phyloP scores from a whole-genome alignment of 768 basidiomycete genomes.

The Lentinula lateritia region DNA sequence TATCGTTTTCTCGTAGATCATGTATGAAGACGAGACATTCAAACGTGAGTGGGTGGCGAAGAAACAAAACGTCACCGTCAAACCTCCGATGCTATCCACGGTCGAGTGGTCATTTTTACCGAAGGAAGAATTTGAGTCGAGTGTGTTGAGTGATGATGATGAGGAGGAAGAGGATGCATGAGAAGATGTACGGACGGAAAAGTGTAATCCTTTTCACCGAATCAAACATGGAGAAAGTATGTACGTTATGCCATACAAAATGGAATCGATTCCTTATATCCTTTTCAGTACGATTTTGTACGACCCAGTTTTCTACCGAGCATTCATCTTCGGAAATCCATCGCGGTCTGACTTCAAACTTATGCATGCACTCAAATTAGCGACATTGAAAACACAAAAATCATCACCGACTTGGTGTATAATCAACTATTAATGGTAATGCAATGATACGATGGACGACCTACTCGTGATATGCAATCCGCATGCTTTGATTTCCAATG shows the following conservation, averaged over 20 bases:
- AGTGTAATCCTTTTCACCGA: too few relatives aligned
- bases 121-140: not conserved
- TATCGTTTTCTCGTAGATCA: not conserved
- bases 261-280: not conserved
- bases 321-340: not conserved
- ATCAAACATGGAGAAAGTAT: not conserved
- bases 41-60: not conserved
- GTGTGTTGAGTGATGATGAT: not conserved
- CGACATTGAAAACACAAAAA: not conserved
- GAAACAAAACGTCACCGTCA: not conserved
- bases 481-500: not conserved
- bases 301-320: not conserved
- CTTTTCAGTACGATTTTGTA: not conserved
- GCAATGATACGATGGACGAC: too few relatives aligned
- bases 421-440: too few relatives aligned
- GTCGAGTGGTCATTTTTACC: not conserved
- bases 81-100: not conserved
- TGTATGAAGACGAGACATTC: constrained; percentile 1
- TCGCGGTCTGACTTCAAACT: not conserved
- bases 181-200: not conserved
- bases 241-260: not conserved
- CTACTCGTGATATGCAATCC: not conserved
- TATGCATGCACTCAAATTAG: too few relatives aligned
- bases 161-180: not conserved
- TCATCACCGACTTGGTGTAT: too few relatives aligned